Percentiles rank a stretch among this genome's conserved stretches.
Evolutionary conservation across 2,329 filamentous ascomycete species (phyloP).

Genomic region (Pseudogymnoascus sp.): DNA sequence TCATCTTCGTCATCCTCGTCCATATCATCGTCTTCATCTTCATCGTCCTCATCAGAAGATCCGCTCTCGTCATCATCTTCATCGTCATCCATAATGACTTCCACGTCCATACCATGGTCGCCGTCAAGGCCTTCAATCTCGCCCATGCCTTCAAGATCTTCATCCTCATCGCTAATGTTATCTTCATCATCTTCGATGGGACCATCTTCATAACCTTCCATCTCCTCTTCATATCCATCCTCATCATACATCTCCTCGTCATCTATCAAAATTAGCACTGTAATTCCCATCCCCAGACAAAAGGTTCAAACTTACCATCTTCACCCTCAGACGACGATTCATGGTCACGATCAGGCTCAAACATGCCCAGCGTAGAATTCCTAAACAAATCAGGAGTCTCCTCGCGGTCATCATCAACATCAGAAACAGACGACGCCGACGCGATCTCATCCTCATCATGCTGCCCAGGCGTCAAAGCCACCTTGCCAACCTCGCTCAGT

Average conservation of each 20-base stretch:
- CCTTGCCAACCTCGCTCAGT: constrained; percentile 61
- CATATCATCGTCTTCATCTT: constrained; percentile 53
- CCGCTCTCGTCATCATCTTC: constrained; percentile 43
- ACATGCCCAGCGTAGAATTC: constrained; percentile 90
- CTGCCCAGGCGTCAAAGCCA: constrained; percentile 56
- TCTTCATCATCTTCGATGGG: constrained; percentile 71
- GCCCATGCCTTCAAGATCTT: constrained; percentile 74
- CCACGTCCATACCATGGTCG: constrained; percentile 50
- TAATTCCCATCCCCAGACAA: not conserved
- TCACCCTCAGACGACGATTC: constrained; percentile 65
- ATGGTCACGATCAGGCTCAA: constrained; percentile 73
- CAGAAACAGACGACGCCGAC: constrained; percentile 80
- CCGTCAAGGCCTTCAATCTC: constrained; percentile 68
- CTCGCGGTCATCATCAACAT: constrained; percentile 76
- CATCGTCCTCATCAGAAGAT: constrained; percentile 43
- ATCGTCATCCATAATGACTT: constrained; percentile 75
- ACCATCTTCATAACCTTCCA: constrained; percentile 78
- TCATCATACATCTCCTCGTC: constrained; percentile 92
- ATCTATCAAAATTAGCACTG: constrained; percentile 42
- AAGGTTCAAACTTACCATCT: constrained; percentile 39
- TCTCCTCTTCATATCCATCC: constrained; percentile 78
- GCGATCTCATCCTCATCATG: constrained; percentile 80
- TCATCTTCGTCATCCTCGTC: constrained; percentile 48
- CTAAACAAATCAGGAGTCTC: constrained; percentile 96
- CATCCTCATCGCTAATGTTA: constrained; percentile 80